Conservation (phyloP, 1,284 basidiomycete genomes). For the Apiotrichum domesticum region DNA sequence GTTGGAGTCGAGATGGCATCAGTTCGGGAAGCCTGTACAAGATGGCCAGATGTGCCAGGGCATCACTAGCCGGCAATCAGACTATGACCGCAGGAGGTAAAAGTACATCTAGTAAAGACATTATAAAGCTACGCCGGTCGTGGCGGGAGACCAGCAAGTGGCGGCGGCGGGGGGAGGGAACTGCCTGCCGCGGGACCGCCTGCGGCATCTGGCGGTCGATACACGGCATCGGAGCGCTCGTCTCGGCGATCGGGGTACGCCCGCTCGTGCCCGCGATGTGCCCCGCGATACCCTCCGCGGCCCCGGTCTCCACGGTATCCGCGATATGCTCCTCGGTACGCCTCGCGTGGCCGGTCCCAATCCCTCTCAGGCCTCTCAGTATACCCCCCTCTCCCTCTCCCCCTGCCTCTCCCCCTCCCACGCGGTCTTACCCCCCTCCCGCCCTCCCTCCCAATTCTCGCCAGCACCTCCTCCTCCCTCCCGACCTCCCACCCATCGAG, state of each 20-base stretch:
- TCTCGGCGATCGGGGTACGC: background rate
- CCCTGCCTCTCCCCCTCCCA: background rate
- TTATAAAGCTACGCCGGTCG: too few species aligned
- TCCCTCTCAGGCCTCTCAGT: background rate
- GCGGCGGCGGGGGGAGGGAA: too few species aligned
- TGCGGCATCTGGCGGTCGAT: too few species aligned
- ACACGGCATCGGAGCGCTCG: too few species aligned
- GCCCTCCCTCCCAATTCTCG: background rate
- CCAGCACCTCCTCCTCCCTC: background rate
- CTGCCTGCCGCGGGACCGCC: too few species aligned
- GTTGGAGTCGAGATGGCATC: too few species aligned
- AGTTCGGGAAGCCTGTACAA: too few species aligned
- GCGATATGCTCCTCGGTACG: slow-evolving; percentile 1
- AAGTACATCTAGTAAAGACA: too few species aligned
- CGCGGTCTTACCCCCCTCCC: background rate
- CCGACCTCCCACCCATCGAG: background rate
- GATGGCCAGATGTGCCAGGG: too few species aligned
- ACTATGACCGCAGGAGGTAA: too few species aligned
- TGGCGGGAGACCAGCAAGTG: too few species aligned
- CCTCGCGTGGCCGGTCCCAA: slow-evolving; percentile 8
- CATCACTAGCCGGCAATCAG: too few species aligned
- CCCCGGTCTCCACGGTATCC: background rate
- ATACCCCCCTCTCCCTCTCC: background rate
- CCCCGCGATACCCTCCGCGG: slow-evolving; percentile 8
- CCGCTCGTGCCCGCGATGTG: slow-evolving; percentile 29